Base-by-base conservation (phyloP, 1,284 basidiomycete genomes). In the Ceratorhiza oryzae-sativae region DNA sequence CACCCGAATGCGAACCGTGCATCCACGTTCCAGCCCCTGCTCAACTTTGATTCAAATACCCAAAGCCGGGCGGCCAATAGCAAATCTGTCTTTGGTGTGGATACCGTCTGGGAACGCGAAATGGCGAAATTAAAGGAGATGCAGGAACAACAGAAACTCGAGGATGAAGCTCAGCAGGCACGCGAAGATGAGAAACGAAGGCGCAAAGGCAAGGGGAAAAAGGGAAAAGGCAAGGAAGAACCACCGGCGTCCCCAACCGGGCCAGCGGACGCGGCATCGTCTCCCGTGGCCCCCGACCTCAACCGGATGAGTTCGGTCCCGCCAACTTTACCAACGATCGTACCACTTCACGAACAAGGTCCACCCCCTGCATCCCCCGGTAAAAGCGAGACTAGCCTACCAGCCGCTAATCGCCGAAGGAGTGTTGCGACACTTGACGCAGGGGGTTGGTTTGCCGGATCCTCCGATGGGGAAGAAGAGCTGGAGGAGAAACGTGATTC, bases 41-140 rank as follows among this genome's bases (percentile, higher is more conserved):
- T 75, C 59, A 67, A 63, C 61, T 73, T 75, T 45, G 42, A 73
- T 30, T 53, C 58, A 27, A 68, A 72, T 46, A 42, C 48, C n/a
- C 49, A 30, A 49, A 59, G 23, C 30, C 72, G 61, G 27, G 60
- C 83, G 20, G 78, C 82, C 1, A 82, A 81, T 56, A 84, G 83
- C 61, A 86, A 85, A 71, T 92, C 92, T 27, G 91, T 93, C n/a
- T 93, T 93, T 77, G 91, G 91, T 3, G 88, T 90, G 5, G 91
- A 93, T 78, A 91, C 88, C 2, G 77, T 94, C 6, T 94, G 91
- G 91, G 90, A 92, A 77, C 84, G 87, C 39, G 91, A 93, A 79
- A 85, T 92, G 82, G 85, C 80, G 25, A 93, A 91, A 78, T 81
- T 94, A 58, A 86, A 85, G 73, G 84, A 87, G 75, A 90, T 93